Percentiles rank a stretch among this genome's conserved stretches.
Conservation (phyloP, 2,329 filamentous ascomycete genomes). For the Fusarium irregulare region DNA sequence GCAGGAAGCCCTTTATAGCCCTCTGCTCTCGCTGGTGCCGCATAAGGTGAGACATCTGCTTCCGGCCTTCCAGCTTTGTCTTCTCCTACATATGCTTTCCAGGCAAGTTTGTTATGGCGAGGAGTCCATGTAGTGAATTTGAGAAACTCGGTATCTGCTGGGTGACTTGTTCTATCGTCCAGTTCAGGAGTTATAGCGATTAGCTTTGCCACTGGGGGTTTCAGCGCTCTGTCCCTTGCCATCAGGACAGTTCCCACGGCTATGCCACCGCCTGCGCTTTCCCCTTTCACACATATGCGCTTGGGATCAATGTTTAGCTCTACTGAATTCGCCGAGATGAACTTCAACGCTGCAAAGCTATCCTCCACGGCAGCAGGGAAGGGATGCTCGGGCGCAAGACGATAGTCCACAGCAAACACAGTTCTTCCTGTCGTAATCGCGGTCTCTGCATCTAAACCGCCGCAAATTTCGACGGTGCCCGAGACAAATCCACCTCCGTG, state of each 20-base stretch:
- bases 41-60: constrained; percentile 32
- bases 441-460: constrained; percentile 5
- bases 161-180: constrained; percentile 26
- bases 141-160: constrained; percentile 13
- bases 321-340: constrained; percentile 23
- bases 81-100: constrained; percentile 39
- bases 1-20: constrained; percentile 23
- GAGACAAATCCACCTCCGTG: constrained; percentile 38
- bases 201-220: constrained; percentile 30
- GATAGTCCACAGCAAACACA: constrained; percentile 39
- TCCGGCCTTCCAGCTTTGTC: constrained; percentile 28
- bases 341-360: constrained; percentile 31
- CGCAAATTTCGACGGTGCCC: constrained; percentile 8
- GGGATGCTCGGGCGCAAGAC: constrained; percentile 37
- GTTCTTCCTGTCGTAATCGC: constrained; percentile 15
- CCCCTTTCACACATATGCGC: constrained; percentile 32
- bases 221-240: constrained; percentile 30
- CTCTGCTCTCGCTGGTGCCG: constrained; percentile 32
- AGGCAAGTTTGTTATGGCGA: constrained; percentile 16
- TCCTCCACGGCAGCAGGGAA: constrained; percentile 31
- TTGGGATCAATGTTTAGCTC: constrained; percentile 32
- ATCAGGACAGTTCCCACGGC: constrained; percentile 25
- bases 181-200: constrained; percentile 37
- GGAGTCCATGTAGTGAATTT: constrained; percentile 24
- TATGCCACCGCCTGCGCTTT: constrained; percentile 35